Percentiles rank a stretch among this genome's conserved stretches.
phyloP scores from a whole-genome alignment of 441 rosid species.

The Mallotus japonicus region DNA sequence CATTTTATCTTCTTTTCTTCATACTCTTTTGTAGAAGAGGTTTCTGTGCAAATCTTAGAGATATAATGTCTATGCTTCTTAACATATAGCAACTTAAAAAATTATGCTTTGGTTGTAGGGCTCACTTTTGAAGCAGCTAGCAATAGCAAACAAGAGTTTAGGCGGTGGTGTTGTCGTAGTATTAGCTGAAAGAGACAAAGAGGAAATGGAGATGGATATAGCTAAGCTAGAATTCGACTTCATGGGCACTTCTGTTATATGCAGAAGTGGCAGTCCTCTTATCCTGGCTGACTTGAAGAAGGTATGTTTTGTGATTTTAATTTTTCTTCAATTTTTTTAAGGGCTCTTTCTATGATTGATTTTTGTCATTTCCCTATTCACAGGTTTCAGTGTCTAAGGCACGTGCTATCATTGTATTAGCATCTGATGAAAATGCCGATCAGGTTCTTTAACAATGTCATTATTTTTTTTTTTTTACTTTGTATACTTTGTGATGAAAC shows the following conservation, averaged over 20 bases:
- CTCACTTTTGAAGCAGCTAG: constrained; percentile 89
- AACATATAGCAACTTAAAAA: background rate
- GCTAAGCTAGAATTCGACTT: constrained; percentile 86
- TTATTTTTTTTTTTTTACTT: constrained; percentile 12
- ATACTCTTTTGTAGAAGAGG: constrained; percentile 1
- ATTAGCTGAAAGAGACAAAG: constrained; percentile 87
- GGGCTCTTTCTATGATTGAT: constrained; percentile 15
- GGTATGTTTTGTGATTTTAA: constrained; percentile 33
- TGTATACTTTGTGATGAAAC: constrained; percentile 16
- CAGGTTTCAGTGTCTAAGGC: constrained; percentile 96
- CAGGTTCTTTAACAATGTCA: constrained; percentile 51
- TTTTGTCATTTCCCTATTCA: constrained; percentile 22
- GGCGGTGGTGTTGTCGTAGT: constrained; percentile 93
- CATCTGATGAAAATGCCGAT: constrained; percentile 92
- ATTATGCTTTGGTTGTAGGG: constrained; percentile 51
- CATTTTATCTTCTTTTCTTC: constrained; percentile 6
- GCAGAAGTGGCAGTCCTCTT: constrained; percentile 94
- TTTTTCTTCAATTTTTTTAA: constrained; percentile 1
- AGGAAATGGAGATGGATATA: constrained; percentile 94
- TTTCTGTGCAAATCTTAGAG: background rate
- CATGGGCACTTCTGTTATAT: constrained; percentile 90
- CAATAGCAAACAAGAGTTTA: constrained; percentile 85
- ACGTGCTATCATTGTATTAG: constrained; percentile 77
- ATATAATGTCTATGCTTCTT: background rate
- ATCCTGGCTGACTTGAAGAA: constrained; percentile 88